Evolutionary conservation across 192 early-diverging fungal species (phyloP).

Genomic region (Podila epicladia): DNA sequence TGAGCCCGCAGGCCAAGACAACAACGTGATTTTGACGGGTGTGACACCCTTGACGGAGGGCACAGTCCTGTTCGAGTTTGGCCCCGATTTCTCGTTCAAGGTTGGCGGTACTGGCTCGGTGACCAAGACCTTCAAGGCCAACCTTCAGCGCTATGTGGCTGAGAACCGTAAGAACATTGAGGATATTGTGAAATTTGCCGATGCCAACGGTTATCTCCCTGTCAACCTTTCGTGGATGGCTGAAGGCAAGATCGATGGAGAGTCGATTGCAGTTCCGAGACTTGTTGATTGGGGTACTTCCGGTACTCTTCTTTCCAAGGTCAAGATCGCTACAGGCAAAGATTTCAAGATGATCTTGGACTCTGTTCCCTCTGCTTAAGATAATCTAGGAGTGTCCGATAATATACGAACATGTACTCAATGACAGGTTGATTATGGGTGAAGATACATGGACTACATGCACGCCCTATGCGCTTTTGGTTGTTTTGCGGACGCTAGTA

Average conservation of each 20-base stretch:
- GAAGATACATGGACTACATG: too few species aligned
- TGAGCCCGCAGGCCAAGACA: neutral
- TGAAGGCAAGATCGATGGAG: neutral
- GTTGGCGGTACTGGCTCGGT: conserved; percentile 17
- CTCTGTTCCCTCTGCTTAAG: neutral
- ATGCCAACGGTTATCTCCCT: conserved; percentile 11
- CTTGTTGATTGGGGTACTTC: neutral
- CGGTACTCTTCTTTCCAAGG: neutral
- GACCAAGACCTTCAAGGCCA: conserved; percentile 21
- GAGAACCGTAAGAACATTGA: neutral
- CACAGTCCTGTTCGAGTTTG: conserved; percentile 16
- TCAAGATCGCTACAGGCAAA: neutral
- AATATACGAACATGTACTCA: too few species aligned
- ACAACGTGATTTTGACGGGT: neutral
- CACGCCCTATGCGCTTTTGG: too few species aligned
- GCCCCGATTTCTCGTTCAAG: conserved; percentile 6
- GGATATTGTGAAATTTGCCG: conserved; percentile 11
- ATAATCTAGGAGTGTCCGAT: too few species aligned
- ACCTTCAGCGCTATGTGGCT: neutral
- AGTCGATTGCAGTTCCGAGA: too few species aligned
- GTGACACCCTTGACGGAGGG: neutral
- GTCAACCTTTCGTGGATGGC: neutral
- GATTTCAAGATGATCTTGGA: neutral
- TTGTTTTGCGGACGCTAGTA: too few species aligned
- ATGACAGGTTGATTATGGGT: too few species aligned